Conservation (phyloP, 208 protist genomes). For the Trypanosoma melophagium region DNA sequence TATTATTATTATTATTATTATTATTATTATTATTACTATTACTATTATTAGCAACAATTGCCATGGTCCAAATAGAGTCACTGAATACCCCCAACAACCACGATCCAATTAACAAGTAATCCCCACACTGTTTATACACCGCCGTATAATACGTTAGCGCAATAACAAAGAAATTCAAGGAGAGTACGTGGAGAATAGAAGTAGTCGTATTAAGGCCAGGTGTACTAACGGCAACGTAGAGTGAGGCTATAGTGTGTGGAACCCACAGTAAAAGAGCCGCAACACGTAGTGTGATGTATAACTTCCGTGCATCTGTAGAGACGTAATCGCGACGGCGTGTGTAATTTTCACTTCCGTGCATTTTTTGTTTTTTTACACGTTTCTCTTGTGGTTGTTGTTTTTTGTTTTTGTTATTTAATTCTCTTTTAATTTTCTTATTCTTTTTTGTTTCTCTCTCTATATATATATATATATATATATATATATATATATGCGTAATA, state of each 20-base stretch:
- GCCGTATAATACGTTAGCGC: slow-evolving; percentile 46
- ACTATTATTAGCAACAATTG: too few species aligned
- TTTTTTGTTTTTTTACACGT: slow-evolving; percentile 9
- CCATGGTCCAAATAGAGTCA: slow-evolving; percentile 57
- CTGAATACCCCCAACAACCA: slow-evolving; percentile 72
- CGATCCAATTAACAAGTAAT: slow-evolving; percentile 65
- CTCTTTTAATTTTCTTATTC: too few species aligned
- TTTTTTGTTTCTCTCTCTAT: neutral
- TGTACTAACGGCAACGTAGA: slow-evolving; percentile 45
- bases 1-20: too few species aligned
- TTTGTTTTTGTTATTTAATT: too few species aligned
- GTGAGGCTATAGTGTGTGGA: slow-evolving; percentile 56
- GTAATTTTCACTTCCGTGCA: neutral
- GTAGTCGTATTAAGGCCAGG: slow-evolving; percentile 1
- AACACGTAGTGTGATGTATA: slow-evolving; percentile 18
- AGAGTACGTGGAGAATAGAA: slow-evolving; percentile 38
- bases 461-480: slow-evolving; percentile 9
- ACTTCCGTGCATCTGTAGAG: neutral
- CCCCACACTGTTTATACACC: slow-evolving; percentile 56
- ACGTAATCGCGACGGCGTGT: neutral
- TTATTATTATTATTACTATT: slow-evolving; percentile 34
- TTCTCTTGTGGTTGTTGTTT: slow-evolving; percentile 4
- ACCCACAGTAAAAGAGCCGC: slow-evolving; percentile 66
- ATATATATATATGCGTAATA: slow-evolving; percentile 9
- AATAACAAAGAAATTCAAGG: slow-evolving; percentile 45